Evolutionary conservation across 495 filamentous ascomycete genomes (phyloP), one percentile per base, ranked within the genome.

Genomic region (Evansstolkia leycettana): DNA sequence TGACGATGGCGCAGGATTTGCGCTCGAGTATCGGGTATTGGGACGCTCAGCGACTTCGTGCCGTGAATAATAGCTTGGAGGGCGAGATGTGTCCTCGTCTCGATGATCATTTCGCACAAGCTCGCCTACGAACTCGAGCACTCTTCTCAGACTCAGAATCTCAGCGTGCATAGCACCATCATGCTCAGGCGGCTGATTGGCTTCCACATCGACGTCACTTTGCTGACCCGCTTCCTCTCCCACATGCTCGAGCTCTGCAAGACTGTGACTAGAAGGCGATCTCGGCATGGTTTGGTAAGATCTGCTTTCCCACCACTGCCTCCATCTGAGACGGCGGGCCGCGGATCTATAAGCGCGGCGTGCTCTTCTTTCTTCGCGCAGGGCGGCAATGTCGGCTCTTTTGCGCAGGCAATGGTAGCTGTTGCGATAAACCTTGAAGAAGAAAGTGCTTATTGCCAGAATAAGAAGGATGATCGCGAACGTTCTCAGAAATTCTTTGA

Each of bases 341-440:
- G 62, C 60, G n/a, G 51, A 52, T 11, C 60, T 50, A 14, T 60
- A 63, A 6, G 58, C 54, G 7, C 59, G 50, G 10, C 54, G 55
- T 13, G 47, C 42, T 25, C 56, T 49, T 30, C 64, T 55, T 36
- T 67, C 58, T 46, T 61, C 57, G 11, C 51, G 48, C n/a, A 45
- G 41, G 25, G 60, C 52, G 7, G 55, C 48, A 29, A 55, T 36
- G 15, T 62, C 58, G 7, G 39, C 64, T 28, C 56, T 62, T 32
- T 37, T 45, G 13, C 46, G 57, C 13, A 29, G 45, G 35, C 46
- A 55, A 15, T 36, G 36, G 16, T 40, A 45, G 14, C 38, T 43
- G 15, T 45, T 41, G 15, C 36, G 39, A 36, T 41, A 34, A 24
- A 46, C 34, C 12, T 38, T 40, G 30, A 64, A 39, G 3, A 64